Evolutionary conservation across 148 eudicot genomes (phyloP), one percentile per base, ranked within the genome.

Genomic region (Heliosperma pusillum): DNA sequence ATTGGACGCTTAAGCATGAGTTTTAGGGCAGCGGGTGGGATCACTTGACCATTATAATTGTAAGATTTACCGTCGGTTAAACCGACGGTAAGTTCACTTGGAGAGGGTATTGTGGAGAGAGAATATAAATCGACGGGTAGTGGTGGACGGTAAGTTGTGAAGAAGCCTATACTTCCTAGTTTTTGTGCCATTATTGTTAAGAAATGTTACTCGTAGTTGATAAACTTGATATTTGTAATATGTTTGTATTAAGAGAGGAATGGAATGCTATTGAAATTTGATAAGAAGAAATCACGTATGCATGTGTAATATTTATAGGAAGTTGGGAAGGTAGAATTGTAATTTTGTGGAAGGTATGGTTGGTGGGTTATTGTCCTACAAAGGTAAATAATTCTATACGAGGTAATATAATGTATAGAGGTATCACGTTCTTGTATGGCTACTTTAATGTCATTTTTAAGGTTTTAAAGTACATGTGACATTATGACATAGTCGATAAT

Each of bases 141-240:
- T 2, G 80, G 80, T 52, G 80, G 76, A 15, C 80, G 21, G 1
- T 78, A 78, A 7, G 80, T 71, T 11, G 76, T 7, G 71, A 78
- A 78, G 71, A 78, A 78, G 2, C 76, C 80, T 15, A 78, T 21
- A 19, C 76, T 71, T 16, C 80, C 80, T 12, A 50, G 29, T n/a
- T n/a, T 24, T 0, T 57, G 5, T 9, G 13, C 65, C 33, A 22
- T 40, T n/a, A n/a, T n/a, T n/a, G n/a, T n/a, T n/a, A n/a, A n/a
- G n/a, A n/a, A n/a, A n/a, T n/a, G n/a, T n/a, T n/a, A n/a, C n/a
- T n/a, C n/a, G n/a, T n/a, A n/a, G n/a, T n/a, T n/a, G n/a, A n/a
- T n/a, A n/a, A n/a, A n/a, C n/a, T n/a, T n/a, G n/a, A n/a, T n/a
- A n/a, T n/a, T n/a, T n/a, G n/a, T n/a, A n/a, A n/a, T n/a, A n/a